phyloP scores from a whole-genome alignment of 306 rosid species.

The Vicia villosa region DNA sequence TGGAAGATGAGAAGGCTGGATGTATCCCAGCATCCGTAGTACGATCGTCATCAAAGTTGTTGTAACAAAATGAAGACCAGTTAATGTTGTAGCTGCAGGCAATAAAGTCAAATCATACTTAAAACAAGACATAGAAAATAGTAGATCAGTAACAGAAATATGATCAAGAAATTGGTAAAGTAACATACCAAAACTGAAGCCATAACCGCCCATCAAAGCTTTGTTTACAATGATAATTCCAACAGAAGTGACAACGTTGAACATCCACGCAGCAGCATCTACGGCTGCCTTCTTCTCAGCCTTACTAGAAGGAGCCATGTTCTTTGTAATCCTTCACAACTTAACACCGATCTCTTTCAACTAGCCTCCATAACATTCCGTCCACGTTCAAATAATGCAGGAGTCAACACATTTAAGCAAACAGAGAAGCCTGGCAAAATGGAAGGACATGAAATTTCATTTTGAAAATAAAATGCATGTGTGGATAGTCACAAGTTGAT shows the following conservation, averaged over 20 bases:
- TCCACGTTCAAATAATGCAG: conserved; percentile 25
- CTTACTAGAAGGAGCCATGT: conserved; percentile 66
- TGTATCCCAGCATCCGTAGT: conserved; percentile 70
- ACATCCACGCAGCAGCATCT: conserved; percentile 89
- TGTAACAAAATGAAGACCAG: conserved; percentile 81
- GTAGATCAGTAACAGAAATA: conserved; percentile 23
- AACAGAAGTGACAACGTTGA: conserved; percentile 90
- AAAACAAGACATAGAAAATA: conserved; percentile 8
- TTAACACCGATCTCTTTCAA: conserved; percentile 35
- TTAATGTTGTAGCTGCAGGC: conserved; percentile 86
- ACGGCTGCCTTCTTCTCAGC: conserved; percentile 77
- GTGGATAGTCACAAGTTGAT: not conserved
- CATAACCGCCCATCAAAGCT: conserved; percentile 86
- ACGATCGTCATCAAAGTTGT: conserved; percentile 73
- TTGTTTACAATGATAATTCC: conserved; percentile 86
- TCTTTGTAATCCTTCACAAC: conserved; percentile 28
- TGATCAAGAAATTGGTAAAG: not conserved
- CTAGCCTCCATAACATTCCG: conserved; percentile 38
- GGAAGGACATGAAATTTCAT: conserved; percentile 24
- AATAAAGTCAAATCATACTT: conserved; percentile 29
- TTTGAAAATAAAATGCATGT: not conserved
- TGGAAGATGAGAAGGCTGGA: conserved; percentile 83
- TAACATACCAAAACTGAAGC: conserved; percentile 81
- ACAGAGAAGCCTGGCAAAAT: conserved; percentile 32
- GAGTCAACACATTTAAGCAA: conserved; percentile 28